phyloP scores from a whole-genome alignment of 2,329 filamentous ascomycete species.

The Claviceps maximensis region DNA sequence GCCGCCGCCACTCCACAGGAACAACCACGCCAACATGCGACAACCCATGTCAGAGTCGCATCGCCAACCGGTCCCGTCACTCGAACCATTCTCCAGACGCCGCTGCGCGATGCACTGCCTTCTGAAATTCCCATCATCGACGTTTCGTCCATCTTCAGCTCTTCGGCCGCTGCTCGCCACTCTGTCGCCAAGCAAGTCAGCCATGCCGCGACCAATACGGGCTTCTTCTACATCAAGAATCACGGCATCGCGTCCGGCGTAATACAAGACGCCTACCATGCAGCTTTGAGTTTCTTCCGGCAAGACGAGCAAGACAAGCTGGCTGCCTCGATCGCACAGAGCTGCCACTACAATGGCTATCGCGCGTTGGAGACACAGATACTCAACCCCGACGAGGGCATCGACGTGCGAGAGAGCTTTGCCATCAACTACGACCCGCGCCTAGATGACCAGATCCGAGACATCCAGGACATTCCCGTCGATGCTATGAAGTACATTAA shows the following conservation, averaged over 20 bases:
- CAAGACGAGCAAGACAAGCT: conserved; percentile 32
- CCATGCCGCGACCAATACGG: conserved; percentile 33
- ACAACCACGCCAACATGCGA: conserved; percentile 6
- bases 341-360: conserved; percentile 35
- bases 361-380: conserved; percentile 26
- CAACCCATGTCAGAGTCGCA: conserved; percentile 20
- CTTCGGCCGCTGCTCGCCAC: conserved; percentile 21
- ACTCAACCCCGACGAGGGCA: conserved; percentile 35
- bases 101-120: conserved; percentile 22
- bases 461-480: conserved; percentile 27
- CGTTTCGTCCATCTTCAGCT: conserved; percentile 27
- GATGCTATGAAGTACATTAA: conserved; percentile 28
- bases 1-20: background rate
- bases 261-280: conserved; percentile 18
- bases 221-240: conserved; percentile 43
- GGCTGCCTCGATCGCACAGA: conserved; percentile 20
- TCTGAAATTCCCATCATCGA: conserved; percentile 42
- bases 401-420: conserved; percentile 39
- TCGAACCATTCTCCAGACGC: conserved; percentile 20
- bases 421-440: conserved; percentile 38
- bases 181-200: conserved; percentile 28
- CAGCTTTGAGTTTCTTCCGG: conserved; percentile 32
- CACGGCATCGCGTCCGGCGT: conserved; percentile 24
- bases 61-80: conserved; percentile 25
- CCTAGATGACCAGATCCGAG: conserved; percentile 32